These are phyloP conservation scores for Bothriochloa decipiens DNA, from an alignment of 176 grass and related monocot species.

Conservation along the genomic window DNA sequence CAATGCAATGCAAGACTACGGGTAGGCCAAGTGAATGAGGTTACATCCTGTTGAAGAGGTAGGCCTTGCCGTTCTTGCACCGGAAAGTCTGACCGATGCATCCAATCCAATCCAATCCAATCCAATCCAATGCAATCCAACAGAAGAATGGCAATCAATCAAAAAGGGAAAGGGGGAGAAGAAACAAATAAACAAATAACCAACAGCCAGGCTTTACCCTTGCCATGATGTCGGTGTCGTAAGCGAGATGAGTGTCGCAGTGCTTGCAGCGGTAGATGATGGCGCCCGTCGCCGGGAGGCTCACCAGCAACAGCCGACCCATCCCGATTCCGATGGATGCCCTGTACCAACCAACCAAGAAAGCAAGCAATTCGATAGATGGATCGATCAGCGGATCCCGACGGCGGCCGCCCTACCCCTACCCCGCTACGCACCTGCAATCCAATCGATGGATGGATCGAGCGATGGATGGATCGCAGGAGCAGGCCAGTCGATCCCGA, in stretches of 20 bases:
- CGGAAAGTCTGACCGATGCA: constrained; percentile 35
- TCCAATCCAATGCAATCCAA: neutral
- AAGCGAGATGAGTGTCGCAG: constrained; percentile 58
- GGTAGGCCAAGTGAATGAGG: neutral
- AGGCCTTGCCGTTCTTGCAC: constrained; percentile 65
- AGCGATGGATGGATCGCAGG: neutral
- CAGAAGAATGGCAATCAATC: neutral
- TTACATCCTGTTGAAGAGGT: constrained; percentile 58
- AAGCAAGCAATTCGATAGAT: neutral
- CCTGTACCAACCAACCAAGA: neutral
- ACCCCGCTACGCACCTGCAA: neutral
- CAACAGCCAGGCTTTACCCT: constrained; percentile 23
- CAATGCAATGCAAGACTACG: too few species aligned
- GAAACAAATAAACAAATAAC: neutral
- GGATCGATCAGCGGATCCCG: neutral
- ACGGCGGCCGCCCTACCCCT: neutral
- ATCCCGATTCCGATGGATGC: constrained; percentile 7
- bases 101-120: neutral
- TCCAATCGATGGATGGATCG: neutral
- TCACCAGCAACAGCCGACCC: constrained; percentile 34
- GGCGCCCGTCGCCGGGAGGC: constrained; percentile 34
- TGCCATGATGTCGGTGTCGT: constrained; percentile 53
- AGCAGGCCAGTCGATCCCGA: neutral
- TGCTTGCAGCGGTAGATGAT: constrained; percentile 73
- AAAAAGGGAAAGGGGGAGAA: neutral